Evolutionary conservation across 805 yeast species (phyloP).

Genomic region (Scheffersomyces amazonensis): DNA sequence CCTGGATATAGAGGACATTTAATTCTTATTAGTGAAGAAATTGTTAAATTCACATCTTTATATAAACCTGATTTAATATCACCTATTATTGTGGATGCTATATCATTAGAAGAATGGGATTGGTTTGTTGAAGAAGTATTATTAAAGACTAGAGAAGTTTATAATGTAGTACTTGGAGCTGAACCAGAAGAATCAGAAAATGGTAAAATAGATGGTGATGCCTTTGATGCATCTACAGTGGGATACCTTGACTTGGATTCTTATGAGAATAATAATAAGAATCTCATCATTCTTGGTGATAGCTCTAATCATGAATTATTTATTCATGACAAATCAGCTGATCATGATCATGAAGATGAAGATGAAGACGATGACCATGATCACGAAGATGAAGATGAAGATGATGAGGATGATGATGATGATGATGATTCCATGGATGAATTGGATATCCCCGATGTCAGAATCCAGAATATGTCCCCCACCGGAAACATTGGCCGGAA

Average conservation of each 20-base stretch:
- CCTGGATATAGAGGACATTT: constrained; percentile 98
- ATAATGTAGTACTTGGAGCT: constrained; percentile 56
- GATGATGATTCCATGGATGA: constrained; percentile 4
- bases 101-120: constrained; percentile 49
- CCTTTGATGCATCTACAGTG: constrained; percentile 33
- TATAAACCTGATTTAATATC: constrained; percentile 61
- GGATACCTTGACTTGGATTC: constrained; percentile 37
- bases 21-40: constrained; percentile 90
- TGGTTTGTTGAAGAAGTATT: constrained; percentile 48
- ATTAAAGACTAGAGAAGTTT: constrained; percentile 52
- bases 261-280: constrained; percentile 24
- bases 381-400: constrained; percentile 15
- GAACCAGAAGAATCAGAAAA: constrained; percentile 24
- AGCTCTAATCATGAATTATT: constrained; percentile 31
- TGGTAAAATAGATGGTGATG: constrained; percentile 7
- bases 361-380: constrained; percentile 13
- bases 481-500: constrained; percentile 1
- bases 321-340: constrained; percentile 14
- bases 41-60: constrained; percentile 76
- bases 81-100: constrained; percentile 46
- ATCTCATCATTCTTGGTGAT: constrained; percentile 33
- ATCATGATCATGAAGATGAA: constrained; percentile 3
- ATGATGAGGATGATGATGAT: constrained; percentile 21
- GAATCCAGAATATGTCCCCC: constrained; percentile 1
- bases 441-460: neutral